Evolutionary conservation across 83 land plant genomes (phyloP), one percentile per base, ranked within the genome.

Genomic region (Picea mariana): DNA sequence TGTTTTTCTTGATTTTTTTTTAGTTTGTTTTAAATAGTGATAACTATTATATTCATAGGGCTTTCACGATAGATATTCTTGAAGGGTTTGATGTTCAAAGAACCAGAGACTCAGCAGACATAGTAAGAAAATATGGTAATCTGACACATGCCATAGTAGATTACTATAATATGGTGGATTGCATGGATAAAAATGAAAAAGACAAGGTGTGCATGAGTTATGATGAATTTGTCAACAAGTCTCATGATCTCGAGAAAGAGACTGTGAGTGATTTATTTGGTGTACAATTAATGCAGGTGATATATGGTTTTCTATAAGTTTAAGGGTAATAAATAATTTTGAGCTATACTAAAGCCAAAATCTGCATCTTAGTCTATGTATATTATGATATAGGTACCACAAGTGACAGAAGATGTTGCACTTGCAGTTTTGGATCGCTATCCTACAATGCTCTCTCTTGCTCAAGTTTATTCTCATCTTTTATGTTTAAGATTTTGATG

Each of bases 31-130:
- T 44, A 42, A 20, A 44, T 42, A 42, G 0, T 42, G 11, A 0
- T 2, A n/a, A 73, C 3, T 47, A 79, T 61, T 77, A 26, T 49
- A 58, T 67, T 65, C 87, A 78, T 91, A 97, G 99, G 59, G 91
- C 90, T 79, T 90, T 97, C 81, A 97, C 99, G 16, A 97, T 98
- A 72, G 98, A 97, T 81, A 95, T 97, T 68, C 82, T 91, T 31
- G 99, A 97, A 83, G 98, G 96, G 9, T 97, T 97, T 89, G 96
- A 95, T 85, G 96, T 97, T 52, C 99, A 93, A 42, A 89, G 98
- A 85, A 97, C 99, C 47, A 86, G 84, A 78, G 94, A 94, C 62
- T 77, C 86, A 71, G 78, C 81, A 62, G 99, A 93, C 66, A 97
- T 98, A 3, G 24, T 93, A 42, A 87, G 82, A 79, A 93, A 86